These are phyloP conservation scores for Cordyceps fumosorosea DNA, from an alignment of 2,329 filamentous ascomycete genomes.

Conservation along the genomic window DNA sequence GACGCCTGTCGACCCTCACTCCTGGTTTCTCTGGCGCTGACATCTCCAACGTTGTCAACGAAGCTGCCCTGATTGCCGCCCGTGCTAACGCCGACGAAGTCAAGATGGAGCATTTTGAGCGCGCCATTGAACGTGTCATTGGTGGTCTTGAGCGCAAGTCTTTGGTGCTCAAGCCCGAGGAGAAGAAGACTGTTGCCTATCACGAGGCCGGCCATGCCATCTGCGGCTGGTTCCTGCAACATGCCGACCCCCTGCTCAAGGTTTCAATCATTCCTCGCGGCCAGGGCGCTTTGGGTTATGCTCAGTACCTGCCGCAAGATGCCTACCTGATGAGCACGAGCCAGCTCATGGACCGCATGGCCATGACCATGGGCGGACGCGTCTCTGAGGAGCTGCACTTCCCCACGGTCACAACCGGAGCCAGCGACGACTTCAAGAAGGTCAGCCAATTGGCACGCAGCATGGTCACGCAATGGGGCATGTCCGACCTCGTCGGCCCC, in stretches of 20 bases:
- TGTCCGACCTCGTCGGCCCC: conserved; percentile 90
- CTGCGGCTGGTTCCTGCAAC: conserved; percentile 95
- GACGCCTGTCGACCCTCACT: conserved; percentile 83
- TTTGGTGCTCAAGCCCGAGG: conserved; percentile 81
- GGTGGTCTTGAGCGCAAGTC: conserved; percentile 97
- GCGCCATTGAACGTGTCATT: conserved; percentile 94
- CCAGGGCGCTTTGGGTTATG: conserved; percentile 88
- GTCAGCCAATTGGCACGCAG: conserved; percentile 91
- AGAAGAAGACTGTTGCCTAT: conserved; percentile 95
- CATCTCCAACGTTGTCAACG: conserved; percentile 97
- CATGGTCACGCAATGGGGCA: conserved; percentile 99
- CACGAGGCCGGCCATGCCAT: conserved; percentile 98
- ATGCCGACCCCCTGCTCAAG: conserved; percentile 94
- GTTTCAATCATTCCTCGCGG: conserved; percentile 97
- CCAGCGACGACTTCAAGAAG: conserved; percentile 97
- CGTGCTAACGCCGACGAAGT: conserved; percentile 74
- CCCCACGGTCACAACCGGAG: conserved; percentile 89
- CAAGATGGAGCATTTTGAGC: conserved; percentile 86
- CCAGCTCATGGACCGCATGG: conserved; percentile 98
- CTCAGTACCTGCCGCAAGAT: conserved; percentile 92
- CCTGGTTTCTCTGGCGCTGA: conserved; percentile 96
- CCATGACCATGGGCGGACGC: conserved; percentile 94
- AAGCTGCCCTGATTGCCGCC: conserved; percentile 90
- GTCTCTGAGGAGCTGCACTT: conserved; percentile 97
- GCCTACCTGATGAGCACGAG: conserved; percentile 93